These are phyloP conservation scores for Mrakia hoshinonis DNA, from an alignment of 768 basidiomycete genomes.

Conservation along the genomic window DNA sequence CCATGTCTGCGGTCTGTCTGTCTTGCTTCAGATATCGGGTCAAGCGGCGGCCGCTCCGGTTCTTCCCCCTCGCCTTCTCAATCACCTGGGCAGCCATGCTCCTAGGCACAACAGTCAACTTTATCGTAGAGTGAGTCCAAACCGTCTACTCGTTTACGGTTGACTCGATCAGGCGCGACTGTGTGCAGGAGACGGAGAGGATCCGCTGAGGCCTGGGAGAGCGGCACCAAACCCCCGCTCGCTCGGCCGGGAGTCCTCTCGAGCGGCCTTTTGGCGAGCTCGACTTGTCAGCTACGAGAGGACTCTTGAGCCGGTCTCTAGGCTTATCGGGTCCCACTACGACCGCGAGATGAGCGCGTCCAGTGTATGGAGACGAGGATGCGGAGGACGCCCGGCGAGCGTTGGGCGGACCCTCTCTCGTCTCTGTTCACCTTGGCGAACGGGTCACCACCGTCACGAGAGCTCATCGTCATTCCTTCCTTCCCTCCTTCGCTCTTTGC, in stretches of 20 bases:
- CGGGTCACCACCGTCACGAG: background rate
- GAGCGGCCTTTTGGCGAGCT: no score
- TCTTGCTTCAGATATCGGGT: background rate
- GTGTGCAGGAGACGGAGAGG: background rate
- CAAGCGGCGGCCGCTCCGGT: background rate
- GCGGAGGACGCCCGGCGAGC: no score
- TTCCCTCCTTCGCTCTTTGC: background rate
- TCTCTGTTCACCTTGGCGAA: background rate
- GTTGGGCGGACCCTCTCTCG: background rate
- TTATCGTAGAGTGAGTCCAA: slow-evolving; percentile 8
- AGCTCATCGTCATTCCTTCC: background rate
- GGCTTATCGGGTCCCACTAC: no score
- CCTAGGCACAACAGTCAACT: slow-evolving; percentile 9
- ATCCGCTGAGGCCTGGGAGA: no score
- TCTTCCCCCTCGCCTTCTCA: slow-evolving; percentile 2
- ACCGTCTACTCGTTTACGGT: background rate
- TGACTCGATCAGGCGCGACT: background rate
- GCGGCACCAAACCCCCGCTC: no score
- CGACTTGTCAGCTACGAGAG: no score
- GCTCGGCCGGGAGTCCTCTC: no score
- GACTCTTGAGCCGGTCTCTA: no score
- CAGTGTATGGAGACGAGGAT: no score
- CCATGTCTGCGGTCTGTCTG: background rate
- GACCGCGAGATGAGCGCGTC: no score
- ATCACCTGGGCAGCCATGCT: background rate